Evolutionary conservation across 2,329 filamentous ascomycete species (phyloP).

Genomic region (Nemania serpens): DNA sequence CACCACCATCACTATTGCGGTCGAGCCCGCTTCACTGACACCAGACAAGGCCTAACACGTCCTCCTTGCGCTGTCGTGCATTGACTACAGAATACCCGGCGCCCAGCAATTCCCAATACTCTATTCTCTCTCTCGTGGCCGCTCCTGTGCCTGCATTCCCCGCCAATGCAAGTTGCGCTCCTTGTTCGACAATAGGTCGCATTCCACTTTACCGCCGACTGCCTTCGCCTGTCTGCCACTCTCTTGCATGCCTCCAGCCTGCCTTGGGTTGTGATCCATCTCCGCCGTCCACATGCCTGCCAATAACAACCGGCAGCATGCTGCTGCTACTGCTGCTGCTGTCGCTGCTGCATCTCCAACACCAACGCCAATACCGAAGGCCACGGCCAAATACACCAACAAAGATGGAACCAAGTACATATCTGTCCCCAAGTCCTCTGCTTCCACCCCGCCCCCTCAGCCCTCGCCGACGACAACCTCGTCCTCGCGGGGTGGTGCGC

Average conservation of each 20-base stretch:
- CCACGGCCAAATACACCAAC: constrained; percentile 66
- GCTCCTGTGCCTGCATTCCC: constrained; percentile 24
- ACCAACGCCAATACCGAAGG: constrained; percentile 45
- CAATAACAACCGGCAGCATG: constrained; percentile 58
- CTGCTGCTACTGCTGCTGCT: constrained; percentile 55
- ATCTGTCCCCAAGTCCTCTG: constrained; percentile 62
- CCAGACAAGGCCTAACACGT: not conserved
- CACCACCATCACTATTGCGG: constrained; percentile 1
- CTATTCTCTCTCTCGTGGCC: constrained; percentile 13
- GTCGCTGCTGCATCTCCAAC: constrained; percentile 40
- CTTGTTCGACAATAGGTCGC: constrained; percentile 25
- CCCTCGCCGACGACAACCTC: constrained; percentile 55
- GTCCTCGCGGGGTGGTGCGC: constrained; percentile 44
- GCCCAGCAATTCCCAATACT: not conserved
- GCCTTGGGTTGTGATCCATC: constrained; percentile 30
- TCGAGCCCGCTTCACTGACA: not conserved
- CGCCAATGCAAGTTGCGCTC: constrained; percentile 29
- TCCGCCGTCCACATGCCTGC: constrained; percentile 49
- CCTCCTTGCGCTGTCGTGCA: not conserved
- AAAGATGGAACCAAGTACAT: constrained; percentile 74
- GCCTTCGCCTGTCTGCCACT: not conserved
- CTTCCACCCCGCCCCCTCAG: constrained; percentile 57
- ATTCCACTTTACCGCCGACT: constrained; percentile 21
- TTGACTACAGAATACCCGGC: not conserved
- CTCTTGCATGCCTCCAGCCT: constrained; percentile 33